Evolutionary conservation across 352 stramenopile genomes (phyloP).

Genomic region (Phytophthora fragariaefolia): DNA sequence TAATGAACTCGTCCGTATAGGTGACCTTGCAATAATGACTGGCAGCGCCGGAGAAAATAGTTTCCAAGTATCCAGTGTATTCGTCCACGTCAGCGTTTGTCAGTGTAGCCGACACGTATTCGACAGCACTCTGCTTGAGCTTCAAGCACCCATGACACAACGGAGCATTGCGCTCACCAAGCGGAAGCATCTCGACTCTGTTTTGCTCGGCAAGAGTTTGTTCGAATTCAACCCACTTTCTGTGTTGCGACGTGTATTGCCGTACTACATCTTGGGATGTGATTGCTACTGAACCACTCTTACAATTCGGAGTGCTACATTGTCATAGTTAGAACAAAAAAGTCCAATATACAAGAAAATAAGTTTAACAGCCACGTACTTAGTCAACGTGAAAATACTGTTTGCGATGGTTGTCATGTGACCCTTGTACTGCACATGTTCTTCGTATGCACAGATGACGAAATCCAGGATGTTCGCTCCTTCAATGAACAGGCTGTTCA

Average conservation of each 20-base stretch:
- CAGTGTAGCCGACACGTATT: slow-evolving; percentile 79
- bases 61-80: slow-evolving; percentile 84
- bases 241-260: slow-evolving; percentile 72
- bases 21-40: slow-evolving; percentile 89
- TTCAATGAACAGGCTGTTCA: slow-evolving; percentile 83
- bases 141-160: slow-evolving; percentile 84
- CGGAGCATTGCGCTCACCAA: slow-evolving; percentile 83
- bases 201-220: slow-evolving; percentile 81
- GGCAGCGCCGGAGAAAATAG: slow-evolving; percentile 80
- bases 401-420: slow-evolving; percentile 91
- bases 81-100: slow-evolving; percentile 61
- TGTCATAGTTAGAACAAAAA: slow-evolving; percentile 15
- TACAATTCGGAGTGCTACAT: slow-evolving; percentile 74
- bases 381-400: slow-evolving; percentile 89
- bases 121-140: slow-evolving; percentile 78
- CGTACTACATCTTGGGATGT: slow-evolving; percentile 85
- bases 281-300: slow-evolving; percentile 51
- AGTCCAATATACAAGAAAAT: not conserved
- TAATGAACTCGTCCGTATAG: slow-evolving; percentile 86
- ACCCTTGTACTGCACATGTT: slow-evolving; percentile 86
- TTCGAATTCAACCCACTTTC: slow-evolving; percentile 82
- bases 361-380: slow-evolving; percentile 48
- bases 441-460: slow-evolving; percentile 79
- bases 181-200: slow-evolving; percentile 77
- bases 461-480: slow-evolving; percentile 81